Evolutionary conservation across 805 yeast genomes (phyloP).

Genomic region (Wickerhamiella dianesei): DNA sequence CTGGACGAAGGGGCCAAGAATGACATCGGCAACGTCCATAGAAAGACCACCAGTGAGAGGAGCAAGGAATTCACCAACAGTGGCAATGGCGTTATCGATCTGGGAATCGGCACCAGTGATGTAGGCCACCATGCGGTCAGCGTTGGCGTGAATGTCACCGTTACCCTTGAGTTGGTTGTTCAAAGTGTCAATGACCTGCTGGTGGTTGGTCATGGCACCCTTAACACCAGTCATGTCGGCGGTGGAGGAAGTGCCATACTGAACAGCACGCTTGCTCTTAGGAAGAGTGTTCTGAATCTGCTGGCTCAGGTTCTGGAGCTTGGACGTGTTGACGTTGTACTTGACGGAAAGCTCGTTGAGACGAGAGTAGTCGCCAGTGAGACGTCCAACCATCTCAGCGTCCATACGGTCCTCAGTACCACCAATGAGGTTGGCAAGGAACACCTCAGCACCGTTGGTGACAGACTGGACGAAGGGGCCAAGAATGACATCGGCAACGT

Average conservation of each 20-base stretch:
- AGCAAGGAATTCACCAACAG: conserved; percentile 12
- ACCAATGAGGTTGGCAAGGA: conserved; percentile 17
- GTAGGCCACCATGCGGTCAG: conserved; percentile 1
- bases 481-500: conserved; percentile 12
- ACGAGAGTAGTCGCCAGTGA: conserved; percentile 16
- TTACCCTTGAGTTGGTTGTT: conserved; percentile 10
- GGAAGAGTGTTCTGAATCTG: conserved; percentile 9
- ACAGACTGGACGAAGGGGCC: conserved; percentile 24
- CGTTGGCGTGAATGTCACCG: conserved; percentile 9
- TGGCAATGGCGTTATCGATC: conserved; percentile 19
- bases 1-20: conserved; percentile 24
- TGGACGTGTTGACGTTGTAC: conserved; percentile 13
- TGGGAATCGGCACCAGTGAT: conserved; percentile 23
- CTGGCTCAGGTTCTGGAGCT: conserved; percentile 12
- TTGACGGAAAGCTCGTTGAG: conserved; percentile 11
- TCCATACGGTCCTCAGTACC: conserved; percentile 12
- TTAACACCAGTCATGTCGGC: conserved; percentile 3
- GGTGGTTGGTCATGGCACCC: conserved; percentile 9
- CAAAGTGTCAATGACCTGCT: conserved; percentile 9
- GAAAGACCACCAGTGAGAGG: conserved; percentile 15
- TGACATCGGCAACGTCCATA: conserved; percentile 12
- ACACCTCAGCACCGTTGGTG: conserved; percentile 23
- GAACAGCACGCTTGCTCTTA: conserved; percentile 4
- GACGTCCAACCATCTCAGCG: conserved; percentile 10
- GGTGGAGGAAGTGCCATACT: neutral